Conservation (phyloP, 192 early-diverging fungal genomes). For the Podila clonocystis region DNA sequence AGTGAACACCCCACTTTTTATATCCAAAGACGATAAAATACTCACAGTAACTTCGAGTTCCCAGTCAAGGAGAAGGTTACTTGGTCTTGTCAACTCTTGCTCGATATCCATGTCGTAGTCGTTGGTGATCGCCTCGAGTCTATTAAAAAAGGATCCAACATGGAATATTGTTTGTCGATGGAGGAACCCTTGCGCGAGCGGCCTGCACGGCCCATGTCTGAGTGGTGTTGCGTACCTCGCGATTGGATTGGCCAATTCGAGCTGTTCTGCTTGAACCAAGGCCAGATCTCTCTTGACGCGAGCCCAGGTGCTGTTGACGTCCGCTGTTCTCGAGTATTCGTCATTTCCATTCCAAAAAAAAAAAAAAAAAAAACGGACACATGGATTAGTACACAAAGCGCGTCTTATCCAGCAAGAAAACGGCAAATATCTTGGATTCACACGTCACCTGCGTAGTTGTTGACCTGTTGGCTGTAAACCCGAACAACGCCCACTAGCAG, state of each 20-base stretch:
- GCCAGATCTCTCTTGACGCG: slow-evolving; percentile 40
- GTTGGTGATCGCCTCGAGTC: slow-evolving; percentile 26
- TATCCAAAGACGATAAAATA: neutral
- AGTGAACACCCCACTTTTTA: neutral
- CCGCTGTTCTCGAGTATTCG: slow-evolving; percentile 23
- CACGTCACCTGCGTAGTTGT: slow-evolving; percentile 60
- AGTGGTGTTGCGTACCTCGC: slow-evolving; percentile 28
- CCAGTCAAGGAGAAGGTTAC: slow-evolving; percentile 5
- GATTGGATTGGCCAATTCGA: slow-evolving; percentile 38
- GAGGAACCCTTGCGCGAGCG: neutral
- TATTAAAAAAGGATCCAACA: neutral
- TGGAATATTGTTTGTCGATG: neutral
- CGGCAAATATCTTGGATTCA: neutral
- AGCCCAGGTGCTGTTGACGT: slow-evolving; percentile 54
- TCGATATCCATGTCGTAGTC: slow-evolving; percentile 34
- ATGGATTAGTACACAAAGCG: neutral
- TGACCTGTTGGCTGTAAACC: slow-evolving; percentile 63
- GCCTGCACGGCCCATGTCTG: neutral
- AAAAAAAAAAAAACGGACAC: neutral
- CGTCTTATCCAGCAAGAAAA: neutral
- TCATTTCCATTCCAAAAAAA: neutral
- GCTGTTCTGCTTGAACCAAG: slow-evolving; percentile 17
- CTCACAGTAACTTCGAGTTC: slow-evolving; percentile 23
- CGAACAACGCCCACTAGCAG: slow-evolving; percentile 66
- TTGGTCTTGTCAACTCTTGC: slow-evolving; percentile 4